phyloP scores from a whole-genome alignment of 2,329 filamentous ascomycete species.

The Leptographium radiaticola region DNA sequence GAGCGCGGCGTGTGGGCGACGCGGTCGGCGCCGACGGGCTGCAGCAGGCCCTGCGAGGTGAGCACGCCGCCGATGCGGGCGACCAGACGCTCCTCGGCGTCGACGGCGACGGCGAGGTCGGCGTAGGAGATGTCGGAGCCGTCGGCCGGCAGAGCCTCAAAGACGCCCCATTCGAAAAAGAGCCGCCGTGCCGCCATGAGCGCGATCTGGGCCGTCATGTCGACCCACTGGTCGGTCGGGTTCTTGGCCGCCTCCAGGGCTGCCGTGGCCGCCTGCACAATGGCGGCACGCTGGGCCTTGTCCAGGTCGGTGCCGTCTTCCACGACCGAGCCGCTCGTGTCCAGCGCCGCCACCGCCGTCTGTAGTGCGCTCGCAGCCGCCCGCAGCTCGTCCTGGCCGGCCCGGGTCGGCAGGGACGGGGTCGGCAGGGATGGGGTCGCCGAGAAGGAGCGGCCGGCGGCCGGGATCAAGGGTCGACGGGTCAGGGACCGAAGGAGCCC shows the following conservation, averaged over 20 bases:
- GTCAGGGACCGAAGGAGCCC: too few relatives aligned
- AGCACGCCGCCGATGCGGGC: slow-evolving; percentile 13
- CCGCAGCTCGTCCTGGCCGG: neutral
- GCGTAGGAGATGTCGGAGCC: slow-evolving; percentile 14
- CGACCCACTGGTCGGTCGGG: slow-evolving; percentile 9
- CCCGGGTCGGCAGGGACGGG: neutral
- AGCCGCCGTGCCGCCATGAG: slow-evolving; percentile 14
- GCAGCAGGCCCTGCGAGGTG: slow-evolving; percentile 11
- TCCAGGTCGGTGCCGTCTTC: neutral
- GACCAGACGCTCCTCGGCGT: slow-evolving; percentile 13
- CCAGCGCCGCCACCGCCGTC: neutral
- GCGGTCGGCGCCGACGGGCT: slow-evolving; percentile 9
- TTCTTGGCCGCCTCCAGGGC: slow-evolving; percentile 5
- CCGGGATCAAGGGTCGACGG: neutral
- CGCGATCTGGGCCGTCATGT: slow-evolving; percentile 3
- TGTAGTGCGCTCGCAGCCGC: neutral
- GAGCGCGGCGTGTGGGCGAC: slow-evolving; percentile 15
- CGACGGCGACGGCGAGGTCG: slow-evolving; percentile 16
- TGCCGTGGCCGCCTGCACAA: slow-evolving; percentile 5
- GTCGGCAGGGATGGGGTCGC: neutral
- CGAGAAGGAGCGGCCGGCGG: neutral
- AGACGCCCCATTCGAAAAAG: slow-evolving; percentile 20
- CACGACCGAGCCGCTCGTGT: neutral
- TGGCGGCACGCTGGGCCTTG: neutral
- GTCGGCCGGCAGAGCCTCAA: slow-evolving; percentile 18